Evolutionary conservation across 495 filamentous ascomycete species (phyloP).

Genomic region (Aspergillus funiculosus): DNA sequence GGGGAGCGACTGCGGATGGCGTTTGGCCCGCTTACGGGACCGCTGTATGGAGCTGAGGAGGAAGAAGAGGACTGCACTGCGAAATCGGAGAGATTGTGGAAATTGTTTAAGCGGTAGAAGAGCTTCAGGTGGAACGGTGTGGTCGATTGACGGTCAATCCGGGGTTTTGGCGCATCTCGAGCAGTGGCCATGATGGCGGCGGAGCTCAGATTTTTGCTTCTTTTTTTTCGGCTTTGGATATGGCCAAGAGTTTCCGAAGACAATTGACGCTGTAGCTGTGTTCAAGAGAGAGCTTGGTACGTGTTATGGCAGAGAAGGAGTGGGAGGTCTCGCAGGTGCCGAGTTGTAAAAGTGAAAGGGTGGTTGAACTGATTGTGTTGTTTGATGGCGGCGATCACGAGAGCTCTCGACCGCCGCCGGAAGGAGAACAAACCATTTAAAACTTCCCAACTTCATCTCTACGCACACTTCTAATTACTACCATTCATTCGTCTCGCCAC

Average conservation of each 20-base stretch:
- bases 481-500: neutral
- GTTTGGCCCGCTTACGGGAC: slow-evolving; percentile 31
- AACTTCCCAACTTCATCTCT: neutral
- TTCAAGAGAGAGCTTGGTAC: neutral
- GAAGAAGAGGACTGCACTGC: slow-evolving; percentile 12
- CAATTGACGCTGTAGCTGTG: neutral
- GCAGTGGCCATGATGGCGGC: slow-evolving; percentile 27
- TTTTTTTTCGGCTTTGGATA: neutral
- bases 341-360: neutral
- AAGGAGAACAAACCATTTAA: slow-evolving; percentile 3
- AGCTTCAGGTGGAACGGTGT: slow-evolving; percentile 87
- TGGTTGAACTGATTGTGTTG: neutral
- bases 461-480: neutral
- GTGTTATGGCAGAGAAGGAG: neutral
- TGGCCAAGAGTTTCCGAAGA: too few species aligned
- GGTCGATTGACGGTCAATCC: slow-evolving; percentile 63
- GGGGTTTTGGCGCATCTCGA: slow-evolving; percentile 25
- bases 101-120: slow-evolving; percentile 71
- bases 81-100: slow-evolving; percentile 52
- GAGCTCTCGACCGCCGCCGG: slow-evolving; percentile 1
- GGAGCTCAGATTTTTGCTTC: slow-evolving; percentile 3
- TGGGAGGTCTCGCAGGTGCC: neutral
- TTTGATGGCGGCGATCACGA: neutral
- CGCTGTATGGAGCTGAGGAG: slow-evolving; percentile 19
- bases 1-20: slow-evolving; percentile 33